Evolutionary conservation across 2,329 filamentous ascomycete species (phyloP).

Genomic region (Fusarium tanahbumbuense): DNA sequence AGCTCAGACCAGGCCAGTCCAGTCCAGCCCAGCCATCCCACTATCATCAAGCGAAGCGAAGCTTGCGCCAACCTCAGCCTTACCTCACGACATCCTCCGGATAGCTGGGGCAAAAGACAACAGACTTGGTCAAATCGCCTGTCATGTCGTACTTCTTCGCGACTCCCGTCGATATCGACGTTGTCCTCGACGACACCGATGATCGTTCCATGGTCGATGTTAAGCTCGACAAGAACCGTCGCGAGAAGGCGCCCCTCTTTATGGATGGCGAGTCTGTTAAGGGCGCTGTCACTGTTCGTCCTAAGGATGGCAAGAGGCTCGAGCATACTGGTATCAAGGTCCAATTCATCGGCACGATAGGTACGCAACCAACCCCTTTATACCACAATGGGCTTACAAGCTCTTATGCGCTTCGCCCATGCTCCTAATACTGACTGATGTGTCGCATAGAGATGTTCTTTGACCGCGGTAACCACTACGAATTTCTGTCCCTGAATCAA

Average conservation of each 20-base stretch:
- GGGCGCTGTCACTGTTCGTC: conserved; percentile 91
- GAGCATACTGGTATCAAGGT: conserved; percentile 99
- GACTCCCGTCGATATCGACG: conserved; percentile 97
- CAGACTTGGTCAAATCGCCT: conserved; percentile 24
- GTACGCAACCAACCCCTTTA: conserved; percentile 59
- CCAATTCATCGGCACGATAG: conserved; percentile 98
- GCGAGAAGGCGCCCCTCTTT: conserved; percentile 96
- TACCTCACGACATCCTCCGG: conserved; percentile 21
- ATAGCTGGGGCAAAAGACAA: background rate
- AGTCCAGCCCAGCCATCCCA: conserved; percentile 36
- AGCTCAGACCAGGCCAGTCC: background rate
- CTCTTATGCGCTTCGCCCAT: conserved; percentile 14
- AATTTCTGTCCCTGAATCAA: conserved; percentile 96
- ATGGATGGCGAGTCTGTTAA: conserved; percentile 99
- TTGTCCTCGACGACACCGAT: conserved; percentile 95
- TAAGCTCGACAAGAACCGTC: conserved; percentile 97
- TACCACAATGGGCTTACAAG: conserved; percentile 14
- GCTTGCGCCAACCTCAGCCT: conserved; percentile 36
- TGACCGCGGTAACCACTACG: conserved; percentile 98
- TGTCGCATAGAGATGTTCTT: conserved; percentile 91
- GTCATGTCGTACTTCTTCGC: conserved; percentile 98
- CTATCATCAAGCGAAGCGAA: conserved; percentile 17
- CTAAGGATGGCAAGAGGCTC: conserved; percentile 97
- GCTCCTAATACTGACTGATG: conserved; percentile 5
- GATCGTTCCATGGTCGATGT: conserved; percentile 95